Base-by-base conservation (phyloP, 2,329 filamentous ascomycete species). In the Penicillium thymicola region DNA sequence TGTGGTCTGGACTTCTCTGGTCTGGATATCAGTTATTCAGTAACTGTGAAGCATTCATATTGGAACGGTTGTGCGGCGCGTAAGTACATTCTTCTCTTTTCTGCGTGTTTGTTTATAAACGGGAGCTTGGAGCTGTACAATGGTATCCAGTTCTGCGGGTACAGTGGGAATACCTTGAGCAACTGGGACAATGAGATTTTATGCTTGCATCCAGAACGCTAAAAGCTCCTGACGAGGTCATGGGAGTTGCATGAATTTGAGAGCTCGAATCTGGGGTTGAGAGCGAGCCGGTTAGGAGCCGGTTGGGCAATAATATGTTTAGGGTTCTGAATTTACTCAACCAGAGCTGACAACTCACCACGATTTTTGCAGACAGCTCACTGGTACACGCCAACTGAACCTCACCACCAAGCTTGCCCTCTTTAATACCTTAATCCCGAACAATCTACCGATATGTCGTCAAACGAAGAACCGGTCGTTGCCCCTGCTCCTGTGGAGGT, bases 401-500 rank as follows among this genome's bases (percentile, higher is more conserved):
- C 27, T 34, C 18, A 41, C 42, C 28, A 14, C 32, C 16, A 37
- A 44, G 18, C 13, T 28, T 54, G 16, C 27, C 14, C 30, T 28
- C 11, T 34, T 28, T 41, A 51, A 55, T 49, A 50, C 40, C 21
- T 41, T 49, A 51, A 55, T 55, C 4, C n/a, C 21, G 7, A 53
- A 25, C 48, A 45, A 54, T 44, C 45, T 44, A 21, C 38, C 55
- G 64, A 54, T 21, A 75, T 75, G 73, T 65, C 71, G 36, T 72
- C 71, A 7, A 68, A 62, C 13, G 72, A 72, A 56, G 71, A 72
- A 45, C 64, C 69, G n/a, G 52, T 73, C 23, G 27, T 45, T 10
- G 42, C 41, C 25, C 55, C 69, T 45, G 54, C 61, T 43, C 60
- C 54, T 18, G 41, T 52, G n/a, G 54, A 56, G 27, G 68, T 70